A percentile compares a stretch with the other conserved stretches of the same genome.
phyloP scores from a whole-genome alignment of 352 stramenopile species.

The Peronospora farinosa region DNA sequence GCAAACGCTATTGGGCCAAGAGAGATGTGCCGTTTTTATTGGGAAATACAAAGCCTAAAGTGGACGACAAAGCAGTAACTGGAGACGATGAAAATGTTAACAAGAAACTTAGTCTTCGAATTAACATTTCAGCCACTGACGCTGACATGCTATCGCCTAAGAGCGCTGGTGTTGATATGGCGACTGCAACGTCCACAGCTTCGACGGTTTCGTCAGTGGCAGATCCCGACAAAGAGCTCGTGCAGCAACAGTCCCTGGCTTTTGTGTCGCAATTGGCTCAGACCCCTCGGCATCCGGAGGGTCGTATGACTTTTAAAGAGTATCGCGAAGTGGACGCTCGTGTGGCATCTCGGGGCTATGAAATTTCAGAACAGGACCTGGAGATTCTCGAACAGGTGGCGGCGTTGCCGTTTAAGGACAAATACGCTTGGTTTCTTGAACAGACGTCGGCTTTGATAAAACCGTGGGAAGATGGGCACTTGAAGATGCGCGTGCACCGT shows the following conservation, averaged over 20 bases:
- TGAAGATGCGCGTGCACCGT: conserved; percentile 82
- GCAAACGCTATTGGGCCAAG: conserved; percentile 81
- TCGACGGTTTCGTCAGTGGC: conserved; percentile 9
- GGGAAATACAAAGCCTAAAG: conserved; percentile 31
- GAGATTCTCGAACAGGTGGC: conserved; percentile 83
- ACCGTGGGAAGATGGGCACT: conserved; percentile 75
- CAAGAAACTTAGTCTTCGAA: conserved; percentile 22
- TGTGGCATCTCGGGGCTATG: conserved; percentile 77
- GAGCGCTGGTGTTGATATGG: conserved; percentile 4
- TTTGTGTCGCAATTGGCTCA: conserved; percentile 84
- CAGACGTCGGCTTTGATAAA: conserved; percentile 80
- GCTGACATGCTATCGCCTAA: conserved; percentile 43
- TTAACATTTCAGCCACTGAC: conserved; percentile 38
- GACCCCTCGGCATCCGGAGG: conserved; percentile 71
- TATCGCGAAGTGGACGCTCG: conserved; percentile 82
- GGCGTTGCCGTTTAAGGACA: conserved; percentile 82
- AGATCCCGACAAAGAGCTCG: conserved; percentile 52
- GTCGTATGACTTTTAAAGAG: conserved; percentile 85
- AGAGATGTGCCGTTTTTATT: conserved; percentile 52
- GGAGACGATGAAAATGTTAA: conserved; percentile 4
- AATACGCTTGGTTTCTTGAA: conserved; percentile 83
- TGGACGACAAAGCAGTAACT: conserved; percentile 6
- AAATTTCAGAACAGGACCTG: conserved; percentile 84
- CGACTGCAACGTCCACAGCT: conserved; percentile 11
- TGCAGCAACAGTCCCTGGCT: conserved; percentile 73